Percentiles rank a stretch among this genome's conserved stretches.
Conservation (phyloP, 2,329 filamentous ascomycete species). For the Colletotrichum ledebouriae region DNA sequence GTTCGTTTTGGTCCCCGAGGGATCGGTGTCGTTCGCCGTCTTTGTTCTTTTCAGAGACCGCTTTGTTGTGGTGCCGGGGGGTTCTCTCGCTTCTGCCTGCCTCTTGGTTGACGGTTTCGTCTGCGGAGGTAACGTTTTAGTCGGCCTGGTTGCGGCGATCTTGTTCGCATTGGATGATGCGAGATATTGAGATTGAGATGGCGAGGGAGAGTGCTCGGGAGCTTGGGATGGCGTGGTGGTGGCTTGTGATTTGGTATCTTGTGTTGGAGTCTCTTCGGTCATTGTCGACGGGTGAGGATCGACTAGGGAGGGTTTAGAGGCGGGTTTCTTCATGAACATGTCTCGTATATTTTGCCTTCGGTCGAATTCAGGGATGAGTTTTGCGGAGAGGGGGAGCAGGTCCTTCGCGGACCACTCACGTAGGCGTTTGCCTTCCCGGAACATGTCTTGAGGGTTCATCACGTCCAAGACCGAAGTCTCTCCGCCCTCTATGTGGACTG, state of each 20-base stretch:
- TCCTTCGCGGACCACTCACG: conserved; percentile 77
- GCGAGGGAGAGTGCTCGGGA: conserved; percentile 2
- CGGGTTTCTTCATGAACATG: conserved; percentile 82
- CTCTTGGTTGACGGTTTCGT: conserved; percentile 41
- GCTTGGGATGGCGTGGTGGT: conserved; percentile 5
- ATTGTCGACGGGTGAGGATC: conserved; percentile 14
- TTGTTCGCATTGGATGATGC: not conserved
- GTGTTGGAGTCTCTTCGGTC: not conserved
- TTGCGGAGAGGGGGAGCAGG: conserved; percentile 81
- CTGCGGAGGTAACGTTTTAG: conserved; percentile 21
- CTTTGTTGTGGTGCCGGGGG: conserved; percentile 43
- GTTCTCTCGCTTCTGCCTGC: conserved; percentile 34
- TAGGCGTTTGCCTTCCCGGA: conserved; percentile 74
- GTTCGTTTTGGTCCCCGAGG: conserved; percentile 51
- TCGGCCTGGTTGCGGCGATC: not conserved
- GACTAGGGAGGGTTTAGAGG: conserved; percentile 41
- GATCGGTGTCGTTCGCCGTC: conserved; percentile 39
- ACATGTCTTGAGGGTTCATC: conserved; percentile 82
- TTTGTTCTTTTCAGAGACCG: conserved; percentile 54
- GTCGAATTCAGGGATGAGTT: conserved; percentile 88
- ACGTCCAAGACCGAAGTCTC: conserved; percentile 74
- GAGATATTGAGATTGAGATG: conserved; percentile 7
- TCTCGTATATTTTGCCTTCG: conserved; percentile 88
- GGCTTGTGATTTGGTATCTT: conserved; percentile 1
- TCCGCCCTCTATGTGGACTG: conserved; percentile 64